A percentile compares a stretch with the other conserved stretches of the same genome.
These are phyloP conservation scores for Cercospora sesami DNA, from an alignment of 2,329 filamentous ascomycete species.

Conservation along the genomic window DNA sequence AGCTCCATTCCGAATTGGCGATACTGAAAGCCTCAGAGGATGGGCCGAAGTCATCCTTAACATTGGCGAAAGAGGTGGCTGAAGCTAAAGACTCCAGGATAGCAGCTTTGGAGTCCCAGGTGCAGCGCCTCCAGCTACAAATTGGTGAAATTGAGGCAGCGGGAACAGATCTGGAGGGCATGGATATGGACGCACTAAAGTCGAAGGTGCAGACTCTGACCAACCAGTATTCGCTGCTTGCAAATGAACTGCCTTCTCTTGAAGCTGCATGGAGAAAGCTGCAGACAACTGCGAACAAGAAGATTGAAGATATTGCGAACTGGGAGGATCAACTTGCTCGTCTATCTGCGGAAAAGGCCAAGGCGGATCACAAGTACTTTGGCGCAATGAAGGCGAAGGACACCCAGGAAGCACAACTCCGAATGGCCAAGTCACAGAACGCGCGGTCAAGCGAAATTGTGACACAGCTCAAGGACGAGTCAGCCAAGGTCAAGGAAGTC, in stretches of 20 bases:
- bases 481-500: slow-evolving; percentile 72
- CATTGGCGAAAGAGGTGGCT: slow-evolving; percentile 77
- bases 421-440: slow-evolving; percentile 77
- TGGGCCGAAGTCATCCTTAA: slow-evolving; percentile 66
- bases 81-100: slow-evolving; percentile 80
- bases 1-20: slow-evolving; percentile 76
- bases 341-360: slow-evolving; percentile 83
- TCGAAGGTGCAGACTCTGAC: slow-evolving; percentile 72
- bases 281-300: slow-evolving; percentile 79
- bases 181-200: slow-evolving; percentile 70
- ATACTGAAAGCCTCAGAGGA: slow-evolving; percentile 79
- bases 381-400: slow-evolving; percentile 93
- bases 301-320: slow-evolving; percentile 72
- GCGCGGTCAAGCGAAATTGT: slow-evolving; percentile 92
- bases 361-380: slow-evolving; percentile 98
- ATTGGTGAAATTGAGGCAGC: slow-evolving; percentile 48
- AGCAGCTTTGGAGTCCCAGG: slow-evolving; percentile 75
- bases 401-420: slow-evolving; percentile 75
- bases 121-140: slow-evolving; percentile 66
- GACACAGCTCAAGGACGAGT: slow-evolving; percentile 85
- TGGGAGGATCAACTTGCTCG: slow-evolving; percentile 76
- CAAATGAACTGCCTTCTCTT: slow-evolving; percentile 83
- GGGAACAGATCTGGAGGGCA: slow-evolving; percentile 53
- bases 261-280: slow-evolving; percentile 90
- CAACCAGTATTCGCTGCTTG: slow-evolving; percentile 78